Evolutionary conservation across 192 early-diverging fungal species (phyloP), one percentile per base, ranked within the genome.

Genomic region (Borealophlyctis nickersoniae): DNA sequence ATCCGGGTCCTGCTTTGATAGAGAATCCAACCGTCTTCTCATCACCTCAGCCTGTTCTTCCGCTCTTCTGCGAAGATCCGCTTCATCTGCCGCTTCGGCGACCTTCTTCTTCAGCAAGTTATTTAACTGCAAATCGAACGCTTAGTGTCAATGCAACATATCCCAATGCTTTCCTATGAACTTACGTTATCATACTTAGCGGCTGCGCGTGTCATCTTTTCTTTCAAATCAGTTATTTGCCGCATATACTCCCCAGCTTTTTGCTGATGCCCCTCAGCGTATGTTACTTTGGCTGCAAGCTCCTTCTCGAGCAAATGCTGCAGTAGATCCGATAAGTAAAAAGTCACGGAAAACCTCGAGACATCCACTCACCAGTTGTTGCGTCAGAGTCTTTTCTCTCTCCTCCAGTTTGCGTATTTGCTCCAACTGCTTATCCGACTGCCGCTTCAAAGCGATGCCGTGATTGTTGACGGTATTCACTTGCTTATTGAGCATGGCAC

Each of bases 341-440:
- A 19, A 52, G 45, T 52, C 9, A 31, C 3, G 30, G 7, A 51
- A 11, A 30, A 5, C 23, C 32, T 35, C 24, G 23, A 0, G 30
- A 2, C 50, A 65, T 56, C 16, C 48, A 57, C 63, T 49, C 71
- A 91, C 84, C 67, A 93, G 64, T 74, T 94, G 89, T 33, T 75
- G 73, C 13, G 75, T 69, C 32, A 93, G 65, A 4, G 63, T 69
- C 56, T 89, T 88, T 60, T 93, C 93, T 32, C 83, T 82, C 51
- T 94, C 91, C 66, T 96, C 90, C 9, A 91, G 66, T 29, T 78
- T 81, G 35, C 86, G 81, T 54, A 95, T 89, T 62, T 87, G 85
- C 60, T 94, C 93, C 67, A 89, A 73, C 70, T 94, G 93, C 76
- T 90, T 89, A 58, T 91, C 88, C 32, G 86, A 87, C 59, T 90